Evolutionary conservation across 2,329 filamentous ascomycete species (phyloP).

Genomic region (Emericellopsis cladophorae): DNA sequence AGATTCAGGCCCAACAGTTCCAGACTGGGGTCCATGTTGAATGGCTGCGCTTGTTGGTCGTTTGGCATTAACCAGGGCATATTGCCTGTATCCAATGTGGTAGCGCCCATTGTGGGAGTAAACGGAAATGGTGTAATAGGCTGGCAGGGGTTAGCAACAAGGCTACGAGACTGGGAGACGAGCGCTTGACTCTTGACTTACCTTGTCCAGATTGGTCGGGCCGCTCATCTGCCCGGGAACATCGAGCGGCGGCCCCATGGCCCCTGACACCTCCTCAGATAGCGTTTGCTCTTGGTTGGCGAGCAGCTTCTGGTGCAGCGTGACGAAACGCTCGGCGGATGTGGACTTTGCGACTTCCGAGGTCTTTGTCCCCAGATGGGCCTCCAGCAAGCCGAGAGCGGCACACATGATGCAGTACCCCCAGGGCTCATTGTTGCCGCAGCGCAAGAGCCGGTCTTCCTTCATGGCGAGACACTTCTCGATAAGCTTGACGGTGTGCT

Average conservation of each 20-base stretch:
- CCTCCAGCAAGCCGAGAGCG: conserved; percentile 44
- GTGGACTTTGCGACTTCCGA: conserved; percentile 43
- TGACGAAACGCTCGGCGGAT: conserved; percentile 46
- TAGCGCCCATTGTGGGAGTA: conserved; percentile 19
- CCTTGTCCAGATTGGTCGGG: conserved; percentile 6
- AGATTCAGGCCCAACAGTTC: conserved; percentile 40
- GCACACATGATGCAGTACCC: conserved; percentile 52
- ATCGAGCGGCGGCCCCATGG: conserved; percentile 1
- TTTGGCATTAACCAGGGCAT: conserved; percentile 19
- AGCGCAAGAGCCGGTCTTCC: conserved; percentile 46
- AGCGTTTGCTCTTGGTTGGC: conserved; percentile 37
- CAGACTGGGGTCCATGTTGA: conserved; percentile 40
- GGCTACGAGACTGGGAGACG: too few relatives aligned
- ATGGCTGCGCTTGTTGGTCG: conserved; percentile 18
- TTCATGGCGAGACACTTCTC: conserved; percentile 49
- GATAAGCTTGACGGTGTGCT: conserved; percentile 47
- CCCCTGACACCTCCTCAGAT: conserved; percentile 10
- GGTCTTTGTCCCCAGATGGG: conserved; percentile 44
- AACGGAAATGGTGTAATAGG: conserved; percentile 28
- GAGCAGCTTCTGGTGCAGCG: conserved; percentile 43
- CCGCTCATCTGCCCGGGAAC: conserved; percentile 2
- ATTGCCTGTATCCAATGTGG: conserved; percentile 18
- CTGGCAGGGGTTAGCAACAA: conserved; percentile 11
- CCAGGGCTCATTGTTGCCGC: conserved; percentile 52
- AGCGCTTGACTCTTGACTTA: too few relatives aligned